Conservation (phyloP, 129 eudicot genomes). For the Helianthus tuberosus region DNA sequence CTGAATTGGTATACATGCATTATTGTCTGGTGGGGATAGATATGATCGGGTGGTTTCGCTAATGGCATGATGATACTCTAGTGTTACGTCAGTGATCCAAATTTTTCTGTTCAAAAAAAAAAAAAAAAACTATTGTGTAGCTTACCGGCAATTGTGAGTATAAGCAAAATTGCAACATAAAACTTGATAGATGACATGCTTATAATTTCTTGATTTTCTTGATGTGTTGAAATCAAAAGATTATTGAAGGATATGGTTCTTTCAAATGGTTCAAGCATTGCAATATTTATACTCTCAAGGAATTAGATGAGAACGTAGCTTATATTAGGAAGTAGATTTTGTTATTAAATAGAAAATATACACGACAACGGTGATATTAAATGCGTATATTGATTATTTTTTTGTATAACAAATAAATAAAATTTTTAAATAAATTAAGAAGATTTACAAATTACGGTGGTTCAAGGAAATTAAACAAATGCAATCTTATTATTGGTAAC, state of each 20-base stretch:
- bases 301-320: background rate
- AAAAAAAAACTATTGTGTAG: background rate
- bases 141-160: constrained; percentile 10
- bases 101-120: no score
- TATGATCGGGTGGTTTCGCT: no score
- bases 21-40: no score
- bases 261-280: background rate
- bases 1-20: no score
- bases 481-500: no score
- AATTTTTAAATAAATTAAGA: no score
- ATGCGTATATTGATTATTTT: background rate
- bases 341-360: background rate
- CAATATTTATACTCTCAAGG: background rate
- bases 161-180: background rate
- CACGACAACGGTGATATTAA: background rate
- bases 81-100: no score
- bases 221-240: no score
- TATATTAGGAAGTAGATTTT: background rate
- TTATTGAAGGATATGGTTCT: background rate
- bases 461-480: no score
- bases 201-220: background rate
- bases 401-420: background rate
- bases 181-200: constrained; percentile 7
- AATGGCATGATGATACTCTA: no score
- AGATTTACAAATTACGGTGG: no score